Base-by-base conservation (phyloP, 2,329 filamentous ascomycete genomes). In the Elsinoe fawcettii region DNA sequence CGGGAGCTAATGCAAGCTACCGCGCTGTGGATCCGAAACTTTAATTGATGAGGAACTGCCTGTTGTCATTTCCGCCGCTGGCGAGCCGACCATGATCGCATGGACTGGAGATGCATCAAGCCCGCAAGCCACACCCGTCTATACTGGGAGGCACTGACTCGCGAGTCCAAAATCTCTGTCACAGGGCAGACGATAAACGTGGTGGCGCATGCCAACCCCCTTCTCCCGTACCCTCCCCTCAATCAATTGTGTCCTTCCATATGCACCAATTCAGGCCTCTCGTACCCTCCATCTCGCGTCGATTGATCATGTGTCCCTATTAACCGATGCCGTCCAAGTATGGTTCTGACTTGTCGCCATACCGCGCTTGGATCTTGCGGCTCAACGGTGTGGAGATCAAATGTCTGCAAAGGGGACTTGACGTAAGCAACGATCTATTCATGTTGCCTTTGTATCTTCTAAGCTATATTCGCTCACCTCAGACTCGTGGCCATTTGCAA, bases 31-130 rank as follows among this genome's bases (percentile, higher is more conserved):
- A 53, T 39, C 49, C 49, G 49, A 18, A 39, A 53, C 25, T 53
- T 22, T 53, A 53, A 53, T 53, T 25, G 49, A 53, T 53, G 30
- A 53, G 46, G 49, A 53, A 53, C 49, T 53, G 49, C 32, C 20
- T 30, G 5, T 53, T 37, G 32, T 39, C 34, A 37, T 53, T 53
- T 39, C 49, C 30, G 34, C 34, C 32, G 49, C 49, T 37, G 25
- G 30, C 32, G 25, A 53, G 18, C 49, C 49, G 32, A 53, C 41
- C 41, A 25, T 46, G 41, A 23, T 46, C 41, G 32, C 30, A 27
- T 37, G 32, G 18, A 25, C 16, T 51, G 4, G 27, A 25, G 7
- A 51, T 51, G 46, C 25, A 32, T 51, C 25, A 34, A 51, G 46
- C 46, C 46, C 46, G 25, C 12, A 51, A 22, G 46, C 46, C 46